Percentiles rank a stretch among this genome's conserved stretches.
phyloP scores from a whole-genome alignment of 208 protist species.

The Acanthamoeba lenticulata region DNA sequence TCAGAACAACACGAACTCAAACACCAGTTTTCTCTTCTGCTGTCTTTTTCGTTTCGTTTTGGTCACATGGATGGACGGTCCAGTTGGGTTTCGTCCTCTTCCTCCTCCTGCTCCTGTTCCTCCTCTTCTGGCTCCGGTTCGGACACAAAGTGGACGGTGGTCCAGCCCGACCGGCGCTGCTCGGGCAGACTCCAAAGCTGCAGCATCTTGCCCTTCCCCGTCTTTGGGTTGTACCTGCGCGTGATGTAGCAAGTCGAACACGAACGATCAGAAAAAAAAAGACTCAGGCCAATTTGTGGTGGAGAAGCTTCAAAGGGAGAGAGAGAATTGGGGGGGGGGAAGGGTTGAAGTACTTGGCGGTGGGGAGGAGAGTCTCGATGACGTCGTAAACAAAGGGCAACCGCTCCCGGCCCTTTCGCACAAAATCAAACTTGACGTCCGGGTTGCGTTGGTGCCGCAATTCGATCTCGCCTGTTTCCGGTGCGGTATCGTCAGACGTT shows the following conservation, averaged over 20 bases:
- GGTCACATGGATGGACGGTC: too few species aligned
- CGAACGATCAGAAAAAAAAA: not conserved
- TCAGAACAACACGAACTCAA: too few species aligned
- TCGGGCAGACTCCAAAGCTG: constrained; percentile 19
- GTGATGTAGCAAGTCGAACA: not conserved
- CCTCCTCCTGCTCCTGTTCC: not conserved
- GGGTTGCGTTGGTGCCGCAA: constrained; percentile 82
- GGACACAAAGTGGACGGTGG: not conserved
- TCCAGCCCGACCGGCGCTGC: not conserved
- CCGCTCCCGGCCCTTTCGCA: constrained; percentile 58
- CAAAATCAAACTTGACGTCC: constrained; percentile 80
- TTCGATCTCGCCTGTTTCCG: constrained; percentile 54
- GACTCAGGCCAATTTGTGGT: not conserved
- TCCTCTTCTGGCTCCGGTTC: not conserved
- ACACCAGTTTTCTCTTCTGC: too few species aligned
- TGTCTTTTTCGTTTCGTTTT: too few species aligned
- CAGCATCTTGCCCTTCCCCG: constrained; percentile 54
- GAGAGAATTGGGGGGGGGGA: too few species aligned
- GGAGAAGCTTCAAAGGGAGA: too few species aligned
- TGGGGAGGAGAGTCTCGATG: constrained; percentile 74
- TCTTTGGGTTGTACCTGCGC: constrained; percentile 45
- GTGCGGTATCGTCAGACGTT: not conserved
- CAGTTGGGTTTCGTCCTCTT: too few species aligned
- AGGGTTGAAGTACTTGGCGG: not conserved
- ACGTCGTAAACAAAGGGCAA: constrained; percentile 69